Evolutionary conservation across 352 stramenopile genomes (phyloP).

Genomic region (Phytophthora litchii): DNA sequence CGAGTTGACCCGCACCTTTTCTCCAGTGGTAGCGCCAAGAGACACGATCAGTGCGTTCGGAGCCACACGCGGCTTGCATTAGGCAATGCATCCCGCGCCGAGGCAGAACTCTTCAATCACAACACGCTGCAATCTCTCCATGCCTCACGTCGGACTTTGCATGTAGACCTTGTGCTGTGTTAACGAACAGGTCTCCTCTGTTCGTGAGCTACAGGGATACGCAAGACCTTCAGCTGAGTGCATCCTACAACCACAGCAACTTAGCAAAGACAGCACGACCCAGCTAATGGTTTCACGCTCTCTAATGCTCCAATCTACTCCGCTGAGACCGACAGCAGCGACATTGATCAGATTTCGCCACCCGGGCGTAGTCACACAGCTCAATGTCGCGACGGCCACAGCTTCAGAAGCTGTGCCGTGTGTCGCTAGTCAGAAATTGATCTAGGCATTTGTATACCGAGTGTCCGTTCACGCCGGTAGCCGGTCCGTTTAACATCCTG

Average conservation of each 20-base stretch:
- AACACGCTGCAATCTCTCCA: slow-evolving; percentile 7
- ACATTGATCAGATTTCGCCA: slow-evolving; percentile 5
- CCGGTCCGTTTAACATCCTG: slow-evolving; percentile 23
- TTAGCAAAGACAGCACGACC: too few relatives aligned
- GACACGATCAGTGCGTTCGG: slow-evolving; percentile 6
- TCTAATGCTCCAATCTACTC: too few relatives aligned
- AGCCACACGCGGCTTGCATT: slow-evolving; percentile 31
- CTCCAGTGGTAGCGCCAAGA: slow-evolving; percentile 28
- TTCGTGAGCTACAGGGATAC: slow-evolving; percentile 14
- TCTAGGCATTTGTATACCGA: slow-evolving; percentile 5
- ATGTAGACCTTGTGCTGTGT: background rate
- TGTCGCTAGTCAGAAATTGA: slow-evolving; percentile 8
- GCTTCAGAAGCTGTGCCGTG: slow-evolving; percentile 9
- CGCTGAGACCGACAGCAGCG: background rate
- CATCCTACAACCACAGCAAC: background rate
- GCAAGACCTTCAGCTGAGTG: slow-evolving; percentile 9
- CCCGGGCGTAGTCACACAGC: background rate
- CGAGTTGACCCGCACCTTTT: slow-evolving; percentile 29
- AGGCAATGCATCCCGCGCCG: slow-evolving; percentile 17
- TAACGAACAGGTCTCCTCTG: slow-evolving; percentile 1
- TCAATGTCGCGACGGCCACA: background rate
- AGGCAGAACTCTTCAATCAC: slow-evolving; percentile 17
- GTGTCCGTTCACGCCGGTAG: slow-evolving; percentile 11
- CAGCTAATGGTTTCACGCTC: too few relatives aligned
- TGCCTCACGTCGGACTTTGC: slow-evolving; percentile 5